phyloP scores from a whole-genome alignment of 371 early-diverging fungal species.

The Lichtheimia ornata region DNA sequence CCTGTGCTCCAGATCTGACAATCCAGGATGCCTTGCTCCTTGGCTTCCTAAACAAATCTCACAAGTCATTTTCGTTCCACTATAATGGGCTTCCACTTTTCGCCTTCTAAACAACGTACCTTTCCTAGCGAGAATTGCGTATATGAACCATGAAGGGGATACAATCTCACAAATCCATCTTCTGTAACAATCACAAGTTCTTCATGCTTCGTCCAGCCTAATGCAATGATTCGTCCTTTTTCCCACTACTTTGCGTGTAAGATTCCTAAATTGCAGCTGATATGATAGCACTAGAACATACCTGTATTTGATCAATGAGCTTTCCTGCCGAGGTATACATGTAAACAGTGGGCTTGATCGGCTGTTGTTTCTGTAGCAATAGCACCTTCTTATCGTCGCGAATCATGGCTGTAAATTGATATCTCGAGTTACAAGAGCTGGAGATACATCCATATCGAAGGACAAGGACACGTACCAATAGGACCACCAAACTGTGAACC shows the following conservation, averaged over 20 bases:
- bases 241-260: slow-evolving; percentile 71
- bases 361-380: slow-evolving; percentile 69
- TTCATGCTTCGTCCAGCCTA: slow-evolving; percentile 91
- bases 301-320: slow-evolving; percentile 83
- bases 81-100: not conserved
- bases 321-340: slow-evolving; percentile 87
- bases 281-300: slow-evolving; percentile 18
- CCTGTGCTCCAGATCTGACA: slow-evolving; percentile 89
- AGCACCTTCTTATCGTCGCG: slow-evolving; percentile 84
- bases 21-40: slow-evolving; percentile 77
- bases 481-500: slow-evolving; percentile 92
- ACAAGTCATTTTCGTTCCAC: not conserved
- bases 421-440: not conserved
- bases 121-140: slow-evolving; percentile 85
- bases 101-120: slow-evolving; percentile 29
- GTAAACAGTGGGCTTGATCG: slow-evolving; percentile 77
- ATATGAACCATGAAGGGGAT: slow-evolving; percentile 79
- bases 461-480: slow-evolving; percentile 61
- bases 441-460: not conserved
- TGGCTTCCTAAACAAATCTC: slow-evolving; percentile 65
- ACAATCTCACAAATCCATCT: slow-evolving; percentile 85
- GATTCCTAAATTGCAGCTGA: not conserved
- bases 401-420: slow-evolving; percentile 67
- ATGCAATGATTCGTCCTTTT: slow-evolving; percentile 82
- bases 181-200: slow-evolving; percentile 87